Base-by-base conservation (phyloP, 2,329 filamentous ascomycete genomes). In the Diaporthe helianthi region DNA sequence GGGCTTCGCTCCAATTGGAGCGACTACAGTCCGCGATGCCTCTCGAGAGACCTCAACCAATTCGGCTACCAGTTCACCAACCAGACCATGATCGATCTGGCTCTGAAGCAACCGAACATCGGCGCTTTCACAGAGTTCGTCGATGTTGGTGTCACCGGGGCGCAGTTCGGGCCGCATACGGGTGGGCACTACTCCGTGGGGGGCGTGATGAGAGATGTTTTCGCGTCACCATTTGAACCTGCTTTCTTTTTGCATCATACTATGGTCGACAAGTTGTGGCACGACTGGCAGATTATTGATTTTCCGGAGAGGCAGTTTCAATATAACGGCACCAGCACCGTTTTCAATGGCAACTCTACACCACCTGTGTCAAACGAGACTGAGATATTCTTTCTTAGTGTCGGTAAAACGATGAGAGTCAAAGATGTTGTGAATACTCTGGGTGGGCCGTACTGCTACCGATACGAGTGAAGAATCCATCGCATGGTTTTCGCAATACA, bases 211-310 rank as follows among this genome's bases (percentile, higher is more conserved):
- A 53, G 58, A 19, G 83, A 85, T 70, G 78, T 82, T 71, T 80
- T 80, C 71, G 78, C 81, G 55, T 81, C 81, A 12, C 79, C 83
- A 0, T 77, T 80, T 5, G 83, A 85, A 69, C 83, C 83, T 2
- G 80, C 75, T 1, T 85, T 85, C 75, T 84, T 78, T 69, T 73
- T 83, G 10, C 83, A 85, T 71, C 83, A 85, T 67, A 81, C 41
- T 13, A 69, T 72, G 69, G 72, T 76, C 19, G 75, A 75, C 33
- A 66, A 74, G 17, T 71, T 73, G 1, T 76, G 74, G 75, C 75
- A 73, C 72, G 74, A 75, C 17, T 75, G 75, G 75, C 75, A 76
- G 68, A 73, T 73, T n/a, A 13, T 24, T 19, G 52, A 47, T 10
- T 24, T 55, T 31, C 31, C 29, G 24, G 44, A 49, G 38, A 41